Conservation (phyloP, 2,329 filamentous ascomycete genomes). For the Cladorrhinum sp. region DNA sequence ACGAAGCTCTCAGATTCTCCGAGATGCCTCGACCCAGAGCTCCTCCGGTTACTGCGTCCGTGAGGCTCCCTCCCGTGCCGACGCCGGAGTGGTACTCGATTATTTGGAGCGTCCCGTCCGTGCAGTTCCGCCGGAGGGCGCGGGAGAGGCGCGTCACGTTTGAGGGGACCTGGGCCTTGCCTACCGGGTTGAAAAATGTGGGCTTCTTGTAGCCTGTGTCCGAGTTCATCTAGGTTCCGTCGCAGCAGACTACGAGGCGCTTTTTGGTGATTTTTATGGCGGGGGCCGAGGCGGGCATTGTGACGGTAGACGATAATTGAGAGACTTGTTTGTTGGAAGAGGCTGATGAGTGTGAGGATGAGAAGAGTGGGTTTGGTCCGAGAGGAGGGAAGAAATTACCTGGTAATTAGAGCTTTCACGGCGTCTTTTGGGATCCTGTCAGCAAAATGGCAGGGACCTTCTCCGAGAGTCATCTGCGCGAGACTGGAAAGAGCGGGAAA, state of each 20-base stretch:
- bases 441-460: no score
- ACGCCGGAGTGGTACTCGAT: constrained; percentile 61
- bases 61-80: constrained; percentile 48
- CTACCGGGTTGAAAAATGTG: constrained; percentile 35
- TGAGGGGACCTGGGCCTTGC: constrained; percentile 50
- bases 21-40: constrained; percentile 54
- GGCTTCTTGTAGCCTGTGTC: constrained; percentile 47
- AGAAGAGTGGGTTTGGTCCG: no score
- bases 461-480: no score
- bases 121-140: constrained; percentile 50
- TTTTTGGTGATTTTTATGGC: constrained; percentile 33
- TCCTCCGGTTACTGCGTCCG: constrained; percentile 53
- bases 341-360: no score
- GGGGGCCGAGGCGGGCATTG: no score
- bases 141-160: constrained; percentile 61
- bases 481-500: no score
- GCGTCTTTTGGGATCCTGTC: no score
- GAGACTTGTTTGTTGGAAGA: no score
- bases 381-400: no score
- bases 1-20: constrained; percentile 60
- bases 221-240: constrained; percentile 53
- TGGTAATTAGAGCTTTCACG: no score
- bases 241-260: constrained; percentile 51
- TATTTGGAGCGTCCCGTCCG: constrained; percentile 54
- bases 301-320: no score